Evolutionary conservation across 2,329 filamentous ascomycete genomes (phyloP), one percentile per base, ranked within the genome.

Genomic region (Colletotrichum coccodes): DNA sequence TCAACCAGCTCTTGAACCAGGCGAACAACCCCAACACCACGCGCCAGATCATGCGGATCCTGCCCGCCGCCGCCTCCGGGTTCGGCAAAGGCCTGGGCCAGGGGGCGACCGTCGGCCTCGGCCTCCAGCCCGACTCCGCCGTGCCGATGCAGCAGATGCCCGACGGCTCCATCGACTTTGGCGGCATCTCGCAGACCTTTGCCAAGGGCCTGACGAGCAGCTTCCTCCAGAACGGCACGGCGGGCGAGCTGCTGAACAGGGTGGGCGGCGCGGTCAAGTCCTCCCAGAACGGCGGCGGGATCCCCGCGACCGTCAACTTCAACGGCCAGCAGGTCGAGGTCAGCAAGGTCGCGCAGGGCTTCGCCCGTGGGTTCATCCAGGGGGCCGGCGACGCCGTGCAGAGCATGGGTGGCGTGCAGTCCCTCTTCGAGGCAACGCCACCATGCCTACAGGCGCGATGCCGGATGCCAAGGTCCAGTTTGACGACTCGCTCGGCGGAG

Each of bases 401-500:
- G 54, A 73, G 72, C 21, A 74, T 79, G 58, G 78, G 78, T 9
- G 78, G 78, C 21, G 62, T 79, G 26, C 67, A 76, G 49, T 75
- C 78, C 8, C 30, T 80, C 18, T 70, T 79, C 57, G 73, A 74
- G 34, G 77, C 38, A 78, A 70, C 3, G 67, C 76, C 4, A 73
- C 56, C 14, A 63, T 70, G 42, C 74, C 75, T 0, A 36, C 60
- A 1, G 64, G 18, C 6, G n/a, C 68, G 0, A 23, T 75, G 28
- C 66, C 72, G 1, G 73, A 76, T 11, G 73, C 72, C 26, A 75
- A 72, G 23, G 65, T 79, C 6, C 59, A 64, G 4, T 80, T 79
- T 34, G 73, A 82, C 62, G 79, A 81, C 66, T 75, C 77, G 1
- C 68, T 80, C 21, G 75, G 74, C 18, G 79, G 80, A 14, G 78